Percentiles rank a stretch among this genome's conserved stretches.
phyloP scores from a whole-genome alignment of 352 stramenopile species.

The Pythium brassicae region DNA sequence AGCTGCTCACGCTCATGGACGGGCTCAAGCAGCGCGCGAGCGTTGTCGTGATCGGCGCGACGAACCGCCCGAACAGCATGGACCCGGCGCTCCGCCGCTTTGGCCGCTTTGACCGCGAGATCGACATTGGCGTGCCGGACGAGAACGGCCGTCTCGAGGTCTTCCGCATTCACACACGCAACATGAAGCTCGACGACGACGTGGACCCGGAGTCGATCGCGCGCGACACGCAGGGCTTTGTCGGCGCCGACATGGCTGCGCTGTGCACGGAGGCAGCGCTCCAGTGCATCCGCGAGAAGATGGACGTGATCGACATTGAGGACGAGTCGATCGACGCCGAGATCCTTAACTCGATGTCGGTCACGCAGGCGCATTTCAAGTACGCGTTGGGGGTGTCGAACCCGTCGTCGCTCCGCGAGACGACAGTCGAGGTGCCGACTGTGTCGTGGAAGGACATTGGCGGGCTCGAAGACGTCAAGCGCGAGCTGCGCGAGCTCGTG shows the following conservation, averaged over 20 bases:
- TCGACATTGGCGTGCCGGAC: constrained; percentile 99
- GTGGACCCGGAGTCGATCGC: constrained; percentile 98
- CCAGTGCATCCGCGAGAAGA: constrained; percentile 99
- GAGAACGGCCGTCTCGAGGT: constrained; percentile 99
- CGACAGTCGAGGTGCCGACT: constrained; percentile 98
- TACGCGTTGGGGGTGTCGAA: constrained; percentile 97
- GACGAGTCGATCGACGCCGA: constrained; percentile 99
- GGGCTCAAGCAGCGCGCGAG: constrained; percentile 89
- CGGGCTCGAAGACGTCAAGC: constrained; percentile 97
- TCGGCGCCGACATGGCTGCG: constrained; percentile 98
- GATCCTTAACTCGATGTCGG: constrained; percentile 97
- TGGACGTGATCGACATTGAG: constrained; percentile 99
- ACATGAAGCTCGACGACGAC: constrained; percentile 99
- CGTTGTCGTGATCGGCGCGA: constrained; percentile 99
- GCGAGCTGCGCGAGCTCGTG: constrained; percentile 98
- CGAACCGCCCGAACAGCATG: constrained; percentile 99
- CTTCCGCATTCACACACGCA: constrained; percentile 99
- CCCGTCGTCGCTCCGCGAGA: constrained; percentile 98
- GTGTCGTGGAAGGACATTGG: constrained; percentile 99
- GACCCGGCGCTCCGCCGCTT: constrained; percentile 98
- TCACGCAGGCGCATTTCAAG: constrained; percentile 99
- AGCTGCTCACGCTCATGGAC: constrained; percentile 99
- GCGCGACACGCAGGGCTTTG: constrained; percentile 98
- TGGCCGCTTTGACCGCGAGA: constrained; percentile 98
- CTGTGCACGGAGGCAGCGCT: constrained; percentile 98